phyloP scores from a whole-genome alignment of 345 rosid species.

The Citrus unshiu region DNA sequence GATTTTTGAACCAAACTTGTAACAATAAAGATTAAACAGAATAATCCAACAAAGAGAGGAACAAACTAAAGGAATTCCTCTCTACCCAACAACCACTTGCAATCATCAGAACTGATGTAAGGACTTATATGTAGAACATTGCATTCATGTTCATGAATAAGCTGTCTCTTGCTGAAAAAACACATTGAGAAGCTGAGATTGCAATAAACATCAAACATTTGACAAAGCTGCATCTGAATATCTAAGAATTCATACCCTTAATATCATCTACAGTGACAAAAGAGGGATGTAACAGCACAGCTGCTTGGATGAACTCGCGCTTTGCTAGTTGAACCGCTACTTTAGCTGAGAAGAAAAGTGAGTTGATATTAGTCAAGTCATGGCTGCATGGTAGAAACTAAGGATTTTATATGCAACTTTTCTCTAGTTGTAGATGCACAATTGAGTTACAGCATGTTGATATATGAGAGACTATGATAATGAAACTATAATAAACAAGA shows the following conservation, averaged over 20 bases:
- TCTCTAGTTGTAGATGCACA: not conserved
- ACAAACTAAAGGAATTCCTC: not conserved
- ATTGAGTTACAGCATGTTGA: not conserved
- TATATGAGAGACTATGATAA: not conserved
- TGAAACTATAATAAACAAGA: not conserved
- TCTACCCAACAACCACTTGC: not conserved
- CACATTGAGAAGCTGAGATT: not conserved
- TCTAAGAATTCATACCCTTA: constrained; percentile 41
- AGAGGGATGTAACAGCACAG: constrained; percentile 73
- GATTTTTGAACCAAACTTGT: not conserved
- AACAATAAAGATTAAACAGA: not conserved
- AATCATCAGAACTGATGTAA: not conserved
- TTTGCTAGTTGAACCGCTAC: constrained; percentile 66
- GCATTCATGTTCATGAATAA: not conserved
- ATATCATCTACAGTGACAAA: constrained; percentile 65
- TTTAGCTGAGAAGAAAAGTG: constrained; percentile 48
- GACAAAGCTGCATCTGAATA: not conserved
- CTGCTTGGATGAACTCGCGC: constrained; percentile 50
- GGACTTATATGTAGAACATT: not conserved
- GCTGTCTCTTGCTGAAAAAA: not conserved
- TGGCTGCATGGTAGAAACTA: not conserved
- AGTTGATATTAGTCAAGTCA: not conserved
- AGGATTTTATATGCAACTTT: not conserved
- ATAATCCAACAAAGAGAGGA: not conserved
- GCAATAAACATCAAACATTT: not conserved